Percentiles rank a stretch among this genome's conserved stretches.
Evolutionary conservation across 345 rosid genomes (phyloP).

Genomic region (Clarkia xantiana): DNA sequence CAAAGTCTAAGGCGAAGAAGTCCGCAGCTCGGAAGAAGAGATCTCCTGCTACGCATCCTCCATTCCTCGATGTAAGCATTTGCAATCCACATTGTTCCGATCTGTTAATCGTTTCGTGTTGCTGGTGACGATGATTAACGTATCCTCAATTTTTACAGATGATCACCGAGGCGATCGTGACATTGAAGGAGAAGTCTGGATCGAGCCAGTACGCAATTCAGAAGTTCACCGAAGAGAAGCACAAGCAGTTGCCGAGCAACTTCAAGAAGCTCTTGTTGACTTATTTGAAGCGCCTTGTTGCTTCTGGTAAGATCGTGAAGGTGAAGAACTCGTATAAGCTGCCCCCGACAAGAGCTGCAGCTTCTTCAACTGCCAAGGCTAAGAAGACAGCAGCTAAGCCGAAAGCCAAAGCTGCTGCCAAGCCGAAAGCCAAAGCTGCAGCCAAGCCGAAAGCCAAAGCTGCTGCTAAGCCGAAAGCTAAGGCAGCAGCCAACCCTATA

Average conservation of each 20-base stretch:
- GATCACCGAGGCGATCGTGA: slow-evolving; percentile 54
- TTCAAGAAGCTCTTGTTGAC: slow-evolving; percentile 50
- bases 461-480: slow-evolving; percentile 30
- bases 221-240: slow-evolving; percentile 71
- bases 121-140: no score
- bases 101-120: no score
- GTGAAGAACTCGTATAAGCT: slow-evolving; percentile 68
- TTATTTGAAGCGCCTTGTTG: slow-evolving; percentile 57
- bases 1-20: slow-evolving; percentile 9
- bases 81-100: no score
- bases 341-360: slow-evolving; percentile 28
- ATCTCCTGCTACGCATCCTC: slow-evolving; percentile 34
- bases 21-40: slow-evolving; percentile 5
- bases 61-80: slow-evolving; percentile 55
- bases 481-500: not conserved
- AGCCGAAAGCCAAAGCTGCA: slow-evolving; percentile 14
- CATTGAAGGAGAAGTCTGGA: slow-evolving; percentile 70
- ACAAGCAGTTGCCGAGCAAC: slow-evolving; percentile 41
- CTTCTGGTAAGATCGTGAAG: slow-evolving; percentile 50
- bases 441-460: slow-evolving; percentile 16
- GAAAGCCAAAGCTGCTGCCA: slow-evolving; percentile 10
- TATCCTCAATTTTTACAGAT: slow-evolving; percentile 24
- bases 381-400: not conserved
- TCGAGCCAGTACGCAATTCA: slow-evolving; percentile 86
- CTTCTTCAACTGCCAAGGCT: not conserved